Evolutionary conservation across 2,329 filamentous ascomycete species (phyloP).

Genomic region (Thielaviopsis punctulata): DNA sequence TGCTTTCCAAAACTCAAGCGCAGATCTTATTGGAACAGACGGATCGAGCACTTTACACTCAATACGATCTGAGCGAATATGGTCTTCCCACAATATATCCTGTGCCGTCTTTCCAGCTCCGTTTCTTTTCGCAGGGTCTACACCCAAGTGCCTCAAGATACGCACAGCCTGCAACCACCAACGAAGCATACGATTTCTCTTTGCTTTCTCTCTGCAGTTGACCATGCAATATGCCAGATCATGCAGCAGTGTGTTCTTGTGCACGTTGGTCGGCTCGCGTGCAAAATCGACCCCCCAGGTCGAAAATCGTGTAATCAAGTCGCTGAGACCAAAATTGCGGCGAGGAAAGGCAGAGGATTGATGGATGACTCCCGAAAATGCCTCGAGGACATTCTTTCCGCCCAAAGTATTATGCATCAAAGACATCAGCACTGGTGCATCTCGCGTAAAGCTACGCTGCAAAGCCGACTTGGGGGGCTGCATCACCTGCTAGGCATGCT

Average conservation of each 20-base stretch:
- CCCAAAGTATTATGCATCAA: background rate
- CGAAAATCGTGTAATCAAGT: conserved; percentile 1
- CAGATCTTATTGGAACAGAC: background rate
- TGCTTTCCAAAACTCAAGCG: background rate
- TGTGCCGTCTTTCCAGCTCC: conserved; percentile 2
- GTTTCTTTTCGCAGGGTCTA: conserved; percentile 4
- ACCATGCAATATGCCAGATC: conserved; percentile 4
- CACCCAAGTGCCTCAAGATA: conserved; percentile 1
- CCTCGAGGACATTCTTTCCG: background rate
- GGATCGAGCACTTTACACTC: conserved; percentile 2
- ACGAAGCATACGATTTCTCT: background rate
- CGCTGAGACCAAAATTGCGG: conserved; percentile 3
- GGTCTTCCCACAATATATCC: conserved; percentile 1
- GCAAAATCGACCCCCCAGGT: conserved; percentile 7
- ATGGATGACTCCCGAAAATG: conserved; percentile 1
- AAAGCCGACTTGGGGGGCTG: conserved; percentile 7
- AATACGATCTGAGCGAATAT: background rate
- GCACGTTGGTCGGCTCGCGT: background rate
- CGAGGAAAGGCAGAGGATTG: conserved; percentile 2
- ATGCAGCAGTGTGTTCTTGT: conserved; percentile 8
- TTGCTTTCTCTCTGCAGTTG: background rate
- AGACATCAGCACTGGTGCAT: background rate
- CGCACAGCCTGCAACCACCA: conserved; percentile 6
- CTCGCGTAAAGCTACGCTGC: background rate
- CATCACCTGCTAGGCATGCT: conserved; percentile 8